A percentile compares a stretch with the other conserved stretches of the same genome.
These are phyloP conservation scores for Liquidambar formosana DNA, from an alignment of 164 flowering plant species.

Conservation along the genomic window DNA sequence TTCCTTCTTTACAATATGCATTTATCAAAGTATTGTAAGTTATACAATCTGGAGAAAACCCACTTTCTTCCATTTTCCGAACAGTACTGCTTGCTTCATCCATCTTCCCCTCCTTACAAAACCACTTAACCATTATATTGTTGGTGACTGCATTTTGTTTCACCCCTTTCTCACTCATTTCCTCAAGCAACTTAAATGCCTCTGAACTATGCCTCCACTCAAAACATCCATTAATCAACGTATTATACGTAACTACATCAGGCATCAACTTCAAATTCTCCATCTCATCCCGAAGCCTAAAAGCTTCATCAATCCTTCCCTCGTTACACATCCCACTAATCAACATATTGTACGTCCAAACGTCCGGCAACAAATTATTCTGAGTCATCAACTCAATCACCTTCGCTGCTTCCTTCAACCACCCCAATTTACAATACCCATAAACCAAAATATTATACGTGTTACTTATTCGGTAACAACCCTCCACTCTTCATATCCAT, in stretches of 20 bases:
- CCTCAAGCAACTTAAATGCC: slow-evolving; percentile 53
- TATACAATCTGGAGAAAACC: slow-evolving; percentile 58
- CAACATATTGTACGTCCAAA: slow-evolving; percentile 80
- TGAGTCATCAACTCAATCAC: slow-evolving; percentile 67
- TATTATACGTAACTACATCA: slow-evolving; percentile 79
- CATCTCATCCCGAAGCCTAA: slow-evolving; percentile 65
- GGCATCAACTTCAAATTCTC: slow-evolving; percentile 58
- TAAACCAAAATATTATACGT: slow-evolving; percentile 72
- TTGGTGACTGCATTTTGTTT: slow-evolving; percentile 45
- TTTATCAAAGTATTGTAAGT: slow-evolving; percentile 79
- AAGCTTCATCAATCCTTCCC: slow-evolving; percentile 64
- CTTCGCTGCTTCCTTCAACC: slow-evolving; percentile 65
- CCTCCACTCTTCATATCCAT: slow-evolving; percentile 65
- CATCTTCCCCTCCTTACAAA: slow-evolving; percentile 64
- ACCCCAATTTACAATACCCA: slow-evolving; percentile 74
- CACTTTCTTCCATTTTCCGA: slow-evolving; percentile 58
- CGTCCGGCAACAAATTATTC: slow-evolving; percentile 55
- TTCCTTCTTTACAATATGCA: slow-evolving; percentile 62
- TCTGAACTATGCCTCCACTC: slow-evolving; percentile 32
- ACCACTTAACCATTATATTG: slow-evolving; percentile 71
- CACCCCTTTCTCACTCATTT: slow-evolving; percentile 66
- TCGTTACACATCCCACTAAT: slow-evolving; percentile 64
- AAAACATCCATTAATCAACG: slow-evolving; percentile 71
- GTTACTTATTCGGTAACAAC: slow-evolving; percentile 52
- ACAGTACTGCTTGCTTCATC: slow-evolving; percentile 55